Evolutionary conservation across 208 protist species (phyloP).

Genomic region (Tritrichomonas foetus): DNA sequence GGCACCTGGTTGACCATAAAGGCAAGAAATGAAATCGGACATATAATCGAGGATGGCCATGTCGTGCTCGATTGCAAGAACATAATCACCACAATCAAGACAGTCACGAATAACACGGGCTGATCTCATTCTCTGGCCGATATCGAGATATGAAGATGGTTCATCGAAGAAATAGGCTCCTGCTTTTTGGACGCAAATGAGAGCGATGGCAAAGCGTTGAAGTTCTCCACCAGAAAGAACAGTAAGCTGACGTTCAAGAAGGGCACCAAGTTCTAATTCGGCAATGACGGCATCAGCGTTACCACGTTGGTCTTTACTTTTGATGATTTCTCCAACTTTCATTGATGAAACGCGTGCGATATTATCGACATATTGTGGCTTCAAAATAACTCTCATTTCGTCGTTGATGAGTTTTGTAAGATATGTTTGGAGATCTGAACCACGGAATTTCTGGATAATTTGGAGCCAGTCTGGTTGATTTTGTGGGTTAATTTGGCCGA

Average conservation of each 20-base stretch:
- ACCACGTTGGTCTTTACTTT: constrained; percentile 72
- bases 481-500: constrained; percentile 75
- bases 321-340: constrained; percentile 77
- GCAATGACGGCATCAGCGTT: constrained; percentile 65
- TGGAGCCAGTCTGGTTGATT: constrained; percentile 92
- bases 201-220: constrained; percentile 97
- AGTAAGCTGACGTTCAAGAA: constrained; percentile 72
- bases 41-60: constrained; percentile 98
- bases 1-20: constrained; percentile 96
- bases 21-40: constrained; percentile 96
- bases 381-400: constrained; percentile 91
- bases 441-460: constrained; percentile 93
- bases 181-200: constrained; percentile 69
- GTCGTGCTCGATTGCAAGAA: constrained; percentile 99
- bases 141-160: constrained; percentile 97
- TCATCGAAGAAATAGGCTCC: constrained; percentile 99
- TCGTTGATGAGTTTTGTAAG: constrained; percentile 93
- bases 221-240: constrained; percentile 98
- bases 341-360: constrained; percentile 91
- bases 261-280: constrained; percentile 73
- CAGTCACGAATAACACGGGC: constrained; percentile 87
- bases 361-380: constrained; percentile 99
- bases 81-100: constrained; percentile 46
- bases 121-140: constrained; percentile 95
- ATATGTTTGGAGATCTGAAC: constrained; percentile 97